Evolutionary conservation across 176 grass and related monocot species (phyloP), one percentile per base, ranked within the genome.

Genomic region (Bothriochloa decipiens): DNA sequence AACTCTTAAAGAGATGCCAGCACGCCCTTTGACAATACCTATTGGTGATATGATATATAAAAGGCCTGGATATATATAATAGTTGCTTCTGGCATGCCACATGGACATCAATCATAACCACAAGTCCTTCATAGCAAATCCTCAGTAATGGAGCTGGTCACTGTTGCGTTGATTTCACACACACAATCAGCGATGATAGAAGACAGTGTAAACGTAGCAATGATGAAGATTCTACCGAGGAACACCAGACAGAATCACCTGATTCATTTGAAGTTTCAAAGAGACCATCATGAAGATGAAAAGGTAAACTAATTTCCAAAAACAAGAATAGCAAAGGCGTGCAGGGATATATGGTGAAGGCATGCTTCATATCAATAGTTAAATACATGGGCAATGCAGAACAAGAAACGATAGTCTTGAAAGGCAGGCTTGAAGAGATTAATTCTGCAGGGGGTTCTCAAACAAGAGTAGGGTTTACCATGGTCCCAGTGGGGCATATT

Each of bases 251-350:
- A 46, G 4, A 23, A 39, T 49, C 35, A 74, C 37, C 70, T 75
- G 40, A 33, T 43, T 52, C 78, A 86, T 50, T 61, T 69, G 8
- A 52, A 77, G 53, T 65, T 82, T 35, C 53, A 77, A 46, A 81
- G 20, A 60, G 11, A 68, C 14, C 57, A 36, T 29, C 0, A 0
- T 74, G 25, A 14, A 49, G 60, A 20, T 5, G 11, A 50, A 28
- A 17, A 71, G 37, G 3, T 14, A 13, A 68, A 78, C 20, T 78
- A 22, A 53, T 72, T 78, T 72, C 32, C 12, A 64, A 55, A 82
- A 50, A 72, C 33, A 60, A 63, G 23, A 69, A n/a, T 13, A 62
- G 20, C 49, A 16, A 76, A 27, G 10, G 8, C 5, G 33, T 22
- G 12, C 41, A 52, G 6, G 26, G 70, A 78, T 61, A 52, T 78